Evolutionary conservation across 345 rosid species (phyloP), one percentile per base, ranked within the genome.

Genomic region (Lepidium africanum): DNA sequence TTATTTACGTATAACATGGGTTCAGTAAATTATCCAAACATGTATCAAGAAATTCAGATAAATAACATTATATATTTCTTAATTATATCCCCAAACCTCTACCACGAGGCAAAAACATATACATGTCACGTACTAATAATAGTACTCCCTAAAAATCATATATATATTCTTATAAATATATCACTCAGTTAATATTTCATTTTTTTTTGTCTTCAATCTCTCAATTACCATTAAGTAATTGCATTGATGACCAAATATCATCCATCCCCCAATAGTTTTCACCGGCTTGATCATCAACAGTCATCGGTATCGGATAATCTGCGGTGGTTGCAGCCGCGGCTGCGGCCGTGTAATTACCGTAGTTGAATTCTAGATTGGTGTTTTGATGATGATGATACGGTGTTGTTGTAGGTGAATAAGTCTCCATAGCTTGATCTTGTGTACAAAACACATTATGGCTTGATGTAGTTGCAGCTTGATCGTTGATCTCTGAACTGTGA

Each of bases 191-290:
- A 40, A 59, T 66, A 59, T 42, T 49, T 66, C 76, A 65, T 12
- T 11, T 41, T 21, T 21, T 40, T 9, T 37, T 21, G 33, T 25
- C 14, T 21, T 60, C 36, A 27, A 51, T 53, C 10, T 37, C 27
- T 72, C 58, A 77, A 41, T 77, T 67, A 67, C 77, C 84, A 65
- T 81, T 87, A n/a, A 84, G 81, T 53, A 90, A 54, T 21, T 91
- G 88, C 89, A 91, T 85, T 59, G 74, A 75, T 65, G 78, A 75
- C 97, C 97, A 90, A 49, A 93, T 63, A 74, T 93, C 96, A 75
- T 93, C 98, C 81, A 88, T 80, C 77, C 78, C 85, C 98, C 98
- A 93, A 71, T 80, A 88, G 68, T 66, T 80, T 41, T 88, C 96
- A 42, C 58, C 79, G 4, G 85, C 51, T 39, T 87, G 89, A 70